Base-by-base conservation (phyloP, 495 filamentous ascomycete genomes). In the Neurospora sp. region DNA sequence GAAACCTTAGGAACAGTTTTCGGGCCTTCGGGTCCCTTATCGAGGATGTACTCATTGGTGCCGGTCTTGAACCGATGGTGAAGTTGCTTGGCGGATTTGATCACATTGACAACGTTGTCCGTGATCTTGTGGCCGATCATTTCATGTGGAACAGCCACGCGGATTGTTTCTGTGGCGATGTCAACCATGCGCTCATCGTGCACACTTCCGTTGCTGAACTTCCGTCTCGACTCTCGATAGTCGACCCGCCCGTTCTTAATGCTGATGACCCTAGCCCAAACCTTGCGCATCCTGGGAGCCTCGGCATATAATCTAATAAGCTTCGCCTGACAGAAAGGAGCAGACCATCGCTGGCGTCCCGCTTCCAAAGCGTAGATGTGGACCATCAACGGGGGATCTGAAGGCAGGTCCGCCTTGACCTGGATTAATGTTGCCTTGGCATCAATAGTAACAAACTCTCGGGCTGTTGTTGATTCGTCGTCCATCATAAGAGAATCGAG, bases 71-170 rank as follows among this genome's bases (percentile, higher is more conserved):
- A 97, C 9, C 94, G 89, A 81, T 98, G 92, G 77, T 96, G 92
- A 18, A 99, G 88, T 76, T 98, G 95, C 77, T 96, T 87, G 69
- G 90, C 88, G 18, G 96, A 91, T 77, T 99, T 99, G 70, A 91
- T 84, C 2, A 91, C 90, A 78, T 98, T 98, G 75, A 92, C 88
- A 69, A 96, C 82, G 77, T 98, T 99, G 80, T 99, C 96, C 14
- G 96, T 91, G 72, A 99, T 90, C 75, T 92, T 91, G 81, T 97
- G 91, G 75, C 98, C 86, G 4, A 97, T 89, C 80, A 98, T 88
- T 76, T 97, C 93, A 83, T 98, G 94, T n/a, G 96, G 96, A 59
- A 98, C 93, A 3, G 91, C 93, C 54, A 98, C 69, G 37, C 96
- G 89, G 73, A 98, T 93, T 39, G 93, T 94, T 76, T 98, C 95